Conservation (phyloP, 345 rosid genomes). For the Citrus reticulata region DNA sequence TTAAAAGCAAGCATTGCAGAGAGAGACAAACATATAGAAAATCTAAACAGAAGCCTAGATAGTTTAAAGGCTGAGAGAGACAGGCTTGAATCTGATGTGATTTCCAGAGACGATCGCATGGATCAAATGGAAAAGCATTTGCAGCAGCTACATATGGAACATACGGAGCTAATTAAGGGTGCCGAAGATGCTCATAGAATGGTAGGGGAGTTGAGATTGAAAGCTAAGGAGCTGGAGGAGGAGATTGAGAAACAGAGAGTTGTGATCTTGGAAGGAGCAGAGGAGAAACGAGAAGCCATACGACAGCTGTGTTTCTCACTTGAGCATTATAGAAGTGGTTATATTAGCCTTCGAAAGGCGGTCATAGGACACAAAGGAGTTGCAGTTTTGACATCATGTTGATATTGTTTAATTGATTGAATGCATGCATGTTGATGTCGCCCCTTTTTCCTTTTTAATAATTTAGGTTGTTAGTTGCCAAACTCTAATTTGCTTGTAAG, state of each 20-base stretch:
- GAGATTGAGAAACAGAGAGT: slow-evolving; percentile 47
- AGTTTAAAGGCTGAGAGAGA: slow-evolving; percentile 37
- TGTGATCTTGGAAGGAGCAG: slow-evolving; percentile 46
- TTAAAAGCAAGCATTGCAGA: slow-evolving; percentile 40
- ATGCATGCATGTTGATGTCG: neutral
- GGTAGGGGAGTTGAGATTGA: slow-evolving; percentile 31
- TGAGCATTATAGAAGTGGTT: slow-evolving; percentile 57
- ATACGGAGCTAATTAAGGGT: slow-evolving; percentile 32
- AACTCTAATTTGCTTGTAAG: neutral
- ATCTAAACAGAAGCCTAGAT: slow-evolving; percentile 27
- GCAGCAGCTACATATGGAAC: slow-evolving; percentile 47
- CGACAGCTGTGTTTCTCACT: slow-evolving; percentile 67
- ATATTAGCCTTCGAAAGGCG: slow-evolving; percentile 44
- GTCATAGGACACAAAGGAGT: slow-evolving; percentile 30
- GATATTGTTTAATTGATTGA: neutral
- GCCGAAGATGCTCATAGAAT: slow-evolving; percentile 24
- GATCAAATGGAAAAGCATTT: slow-evolving; percentile 45
- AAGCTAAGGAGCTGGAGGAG: slow-evolving; percentile 40
- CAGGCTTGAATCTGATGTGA: slow-evolving; percentile 34
- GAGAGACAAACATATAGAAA: slow-evolving; percentile 32
- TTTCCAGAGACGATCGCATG: slow-evolving; percentile 33
- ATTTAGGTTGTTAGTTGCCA: neutral
- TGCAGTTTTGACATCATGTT: slow-evolving; percentile 23
- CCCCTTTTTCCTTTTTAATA: neutral
- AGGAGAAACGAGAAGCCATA: slow-evolving; percentile 70